phyloP scores from a whole-genome alignment of 352 stramenopile species.

The Phytopythium mirpurense region DNA sequence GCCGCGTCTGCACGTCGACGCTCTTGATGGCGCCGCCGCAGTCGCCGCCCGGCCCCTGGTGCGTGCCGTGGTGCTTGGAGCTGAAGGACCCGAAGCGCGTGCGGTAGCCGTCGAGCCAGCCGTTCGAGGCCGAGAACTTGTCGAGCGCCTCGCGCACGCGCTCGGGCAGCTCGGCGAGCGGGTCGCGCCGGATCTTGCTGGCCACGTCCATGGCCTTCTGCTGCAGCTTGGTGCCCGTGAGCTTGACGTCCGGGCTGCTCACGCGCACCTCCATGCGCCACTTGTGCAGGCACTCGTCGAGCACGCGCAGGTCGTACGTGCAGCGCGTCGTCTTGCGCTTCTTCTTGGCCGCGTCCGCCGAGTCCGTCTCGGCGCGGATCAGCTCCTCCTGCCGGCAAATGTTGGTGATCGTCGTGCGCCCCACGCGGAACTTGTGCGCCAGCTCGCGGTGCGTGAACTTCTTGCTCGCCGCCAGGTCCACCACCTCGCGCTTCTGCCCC shows the following conservation, averaged over 20 bases:
- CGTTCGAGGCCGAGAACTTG: slow-evolving; percentile 81
- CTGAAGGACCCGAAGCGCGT: slow-evolving; percentile 81
- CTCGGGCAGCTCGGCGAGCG: slow-evolving; percentile 59
- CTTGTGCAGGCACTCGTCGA: slow-evolving; percentile 85
- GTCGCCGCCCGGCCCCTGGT: slow-evolving; percentile 17
- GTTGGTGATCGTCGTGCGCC: slow-evolving; percentile 83
- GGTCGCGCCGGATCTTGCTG: slow-evolving; percentile 69
- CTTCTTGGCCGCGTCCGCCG: slow-evolving; percentile 80
- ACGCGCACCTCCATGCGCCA: slow-evolving; percentile 85
- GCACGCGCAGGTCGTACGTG: slow-evolving; percentile 72
- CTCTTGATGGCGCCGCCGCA: slow-evolving; percentile 71
- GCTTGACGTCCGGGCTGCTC: slow-evolving; percentile 67
- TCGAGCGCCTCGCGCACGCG: slow-evolving; percentile 66
- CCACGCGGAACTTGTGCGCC: slow-evolving; percentile 76
- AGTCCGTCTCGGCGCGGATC: slow-evolving; percentile 83
- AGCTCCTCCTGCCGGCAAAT: slow-evolving; percentile 81
- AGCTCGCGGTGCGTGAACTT: slow-evolving; percentile 84
- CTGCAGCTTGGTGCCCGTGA: slow-evolving; percentile 77
- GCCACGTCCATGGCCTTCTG: slow-evolving; percentile 81
- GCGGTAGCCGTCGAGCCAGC: slow-evolving; percentile 82
- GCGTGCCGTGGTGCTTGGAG: slow-evolving; percentile 52
- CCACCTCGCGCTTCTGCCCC: slow-evolving; percentile 81
- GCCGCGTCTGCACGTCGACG: slow-evolving; percentile 79
- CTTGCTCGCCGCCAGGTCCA: slow-evolving; percentile 78
- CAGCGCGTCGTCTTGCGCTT: slow-evolving; percentile 84